These are phyloP conservation scores for Yamadazyma akitaensis DNA, from an alignment of 805 yeast species.

Conservation along the genomic window DNA sequence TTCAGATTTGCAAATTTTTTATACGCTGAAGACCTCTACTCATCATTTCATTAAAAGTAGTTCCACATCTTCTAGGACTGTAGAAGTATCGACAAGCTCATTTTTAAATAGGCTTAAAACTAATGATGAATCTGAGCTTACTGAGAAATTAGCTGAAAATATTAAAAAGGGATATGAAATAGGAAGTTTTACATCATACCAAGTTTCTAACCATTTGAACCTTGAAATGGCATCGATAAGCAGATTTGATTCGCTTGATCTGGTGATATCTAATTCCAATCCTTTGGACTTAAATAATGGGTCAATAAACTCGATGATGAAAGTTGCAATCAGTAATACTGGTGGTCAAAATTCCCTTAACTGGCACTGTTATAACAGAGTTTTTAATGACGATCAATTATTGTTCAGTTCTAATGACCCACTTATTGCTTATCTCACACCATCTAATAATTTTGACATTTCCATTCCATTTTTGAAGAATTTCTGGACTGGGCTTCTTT, in stretches of 20 bases:
- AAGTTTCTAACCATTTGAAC: conserved; percentile 18
- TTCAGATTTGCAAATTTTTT: conserved; percentile 8
- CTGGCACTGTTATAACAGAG: conserved; percentile 27
- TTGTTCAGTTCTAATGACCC: conserved; percentile 24
- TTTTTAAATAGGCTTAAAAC: conserved; percentile 6
- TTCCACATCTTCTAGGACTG: not conserved
- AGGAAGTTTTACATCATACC: conserved; percentile 18
- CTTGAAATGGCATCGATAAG: conserved; percentile 8
- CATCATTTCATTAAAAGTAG: conserved; percentile 11
- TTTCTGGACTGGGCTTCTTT: conserved; percentile 39
- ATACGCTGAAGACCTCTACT: not conserved
- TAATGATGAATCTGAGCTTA: not conserved
- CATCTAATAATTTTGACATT: conserved; percentile 19
- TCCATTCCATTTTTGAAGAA: conserved; percentile 35
- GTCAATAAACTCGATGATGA: conserved; percentile 22
- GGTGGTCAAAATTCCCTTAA: conserved; percentile 13
- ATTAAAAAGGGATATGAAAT: conserved; percentile 9
- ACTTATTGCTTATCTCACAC: conserved; percentile 29
- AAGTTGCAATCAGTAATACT: conserved; percentile 15
- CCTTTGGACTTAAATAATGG: conserved; percentile 21
- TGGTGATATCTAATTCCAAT: conserved; percentile 12
- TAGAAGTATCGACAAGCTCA: not conserved
- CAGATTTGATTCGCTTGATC: conserved; percentile 11
- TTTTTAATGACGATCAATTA: conserved; percentile 20
- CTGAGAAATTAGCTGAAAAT: not conserved